Evolutionary conservation across 208 protist genomes (phyloP), one percentile per base, ranked within the genome.

Genomic region (Acanthamoeba castellanii): DNA sequence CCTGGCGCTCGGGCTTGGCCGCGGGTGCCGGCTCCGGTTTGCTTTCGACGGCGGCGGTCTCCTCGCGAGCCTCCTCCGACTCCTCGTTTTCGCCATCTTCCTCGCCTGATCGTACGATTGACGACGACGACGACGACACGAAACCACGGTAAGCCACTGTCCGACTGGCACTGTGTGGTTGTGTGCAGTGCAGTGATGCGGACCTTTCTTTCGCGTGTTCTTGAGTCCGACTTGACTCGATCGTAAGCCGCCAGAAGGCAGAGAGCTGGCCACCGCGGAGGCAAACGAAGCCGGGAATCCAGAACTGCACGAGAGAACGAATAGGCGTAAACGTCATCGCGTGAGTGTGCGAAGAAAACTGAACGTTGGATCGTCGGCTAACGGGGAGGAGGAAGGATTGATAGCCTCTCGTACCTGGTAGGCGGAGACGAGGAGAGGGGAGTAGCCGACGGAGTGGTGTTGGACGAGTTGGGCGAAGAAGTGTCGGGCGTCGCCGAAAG

Each of bases 221-320:
- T 57, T 89, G 57, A 89, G 82, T 20, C 57, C 57, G 16, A 89
- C 57, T 20, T 89, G 82, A 14, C 52, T 89, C 0, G 20, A 50
- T 89, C 82, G 47, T 3, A 89, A n/a, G 52, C 57, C 50, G 30
- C 47, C 82, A 22, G 82, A 68, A 2, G 72, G 72, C 30, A 81
- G 22, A 64, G 82, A 89, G 50, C 82, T 89, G 7, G 82, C 82
- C n/a, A 89, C 82, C 1, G 82, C 82, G 0, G 82, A 89, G n/a
- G 82, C 82, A 89, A 89, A 89, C 14, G 82, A 89, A 27, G 82
- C 82, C 9, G 82, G 82, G 50, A 89, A 89, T 8, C 82, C 82
- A 27, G 82, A 89, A 8, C 82, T 89, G 50, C 32, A 9, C 1
- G 32, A 84, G 30, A 59, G 52, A 14, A 59, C 16, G 18, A 22